Percentiles rank a stretch among this genome's conserved stretches.
Conservation (phyloP, 768 basidiomycete genomes). For the Tricholoma sp. region DNA sequence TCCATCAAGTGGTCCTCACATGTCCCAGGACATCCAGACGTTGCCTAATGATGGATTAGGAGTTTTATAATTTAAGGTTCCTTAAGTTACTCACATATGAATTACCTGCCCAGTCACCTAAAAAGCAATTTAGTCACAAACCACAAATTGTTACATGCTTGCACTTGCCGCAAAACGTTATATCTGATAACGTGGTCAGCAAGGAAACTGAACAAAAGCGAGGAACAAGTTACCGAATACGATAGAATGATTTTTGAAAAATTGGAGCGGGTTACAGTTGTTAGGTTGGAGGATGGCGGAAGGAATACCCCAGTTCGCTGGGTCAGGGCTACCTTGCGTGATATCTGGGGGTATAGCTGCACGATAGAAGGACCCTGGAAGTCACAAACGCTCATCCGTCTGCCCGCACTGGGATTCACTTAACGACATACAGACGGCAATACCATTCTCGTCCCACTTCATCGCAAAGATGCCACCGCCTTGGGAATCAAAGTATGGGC, state of each 20-base stretch:
- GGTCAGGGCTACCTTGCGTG: slow-evolving; percentile 52
- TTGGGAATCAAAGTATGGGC: slow-evolving; percentile 71
- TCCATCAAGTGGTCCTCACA: slow-evolving; percentile 59
- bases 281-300: slow-evolving; percentile 52
- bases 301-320: slow-evolving; percentile 63
- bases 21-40: slow-evolving; percentile 70
- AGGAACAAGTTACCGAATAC: slow-evolving; percentile 51
- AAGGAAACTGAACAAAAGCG: slow-evolving; percentile 19
- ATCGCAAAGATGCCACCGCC: slow-evolving; percentile 85
- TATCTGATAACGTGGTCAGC: slow-evolving; percentile 41
- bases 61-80: neutral
- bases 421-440: slow-evolving; percentile 63
- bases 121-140: neutral
- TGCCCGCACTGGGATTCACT: neutral
- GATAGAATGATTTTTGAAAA: slow-evolving; percentile 67
- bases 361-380: slow-evolving; percentile 71
- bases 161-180: slow-evolving; percentile 71
- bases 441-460: slow-evolving; percentile 80
- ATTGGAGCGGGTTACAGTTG: slow-evolving; percentile 51
- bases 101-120: slow-evolving; percentile 84
- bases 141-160: slow-evolving; percentile 1
- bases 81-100: slow-evolving; percentile 45
- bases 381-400: slow-evolving; percentile 2
- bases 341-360: slow-evolving; percentile 71
- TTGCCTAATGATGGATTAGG: slow-evolving; percentile 24